These are phyloP conservation scores for Schizosaccharomyces cryophilus DNA, from an alignment of 805 yeast genomes.

Conservation along the genomic window DNA sequence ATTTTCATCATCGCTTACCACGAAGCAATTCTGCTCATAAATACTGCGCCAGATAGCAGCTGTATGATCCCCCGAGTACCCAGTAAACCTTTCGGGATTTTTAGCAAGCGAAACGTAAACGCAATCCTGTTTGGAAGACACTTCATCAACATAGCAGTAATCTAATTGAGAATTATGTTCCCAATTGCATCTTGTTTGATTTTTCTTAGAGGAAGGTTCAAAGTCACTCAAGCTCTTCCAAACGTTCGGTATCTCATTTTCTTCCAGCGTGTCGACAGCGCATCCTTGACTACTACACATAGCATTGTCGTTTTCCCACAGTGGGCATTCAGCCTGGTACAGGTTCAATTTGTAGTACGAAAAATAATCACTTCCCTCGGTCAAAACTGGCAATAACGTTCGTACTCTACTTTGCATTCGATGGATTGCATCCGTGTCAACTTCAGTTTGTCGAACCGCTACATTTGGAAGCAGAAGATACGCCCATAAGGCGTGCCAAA, in stretches of 20 bases:
- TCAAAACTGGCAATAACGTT: neutral
- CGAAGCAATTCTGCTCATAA: conserved; percentile 75
- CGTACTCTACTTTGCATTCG: neutral
- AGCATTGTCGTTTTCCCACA: conserved; percentile 42
- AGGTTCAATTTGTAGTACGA: conserved; percentile 66
- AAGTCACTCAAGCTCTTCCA: conserved; percentile 20
- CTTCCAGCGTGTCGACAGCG: conserved; percentile 67
- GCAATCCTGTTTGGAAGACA: conserved; percentile 18
- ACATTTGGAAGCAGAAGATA: neutral
- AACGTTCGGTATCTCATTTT: conserved; percentile 41
- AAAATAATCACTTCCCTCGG: conserved; percentile 34
- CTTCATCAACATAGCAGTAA: conserved; percentile 15
- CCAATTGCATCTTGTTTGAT: neutral
- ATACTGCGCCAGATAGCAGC: conserved; percentile 82
- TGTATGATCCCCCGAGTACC: conserved; percentile 82
- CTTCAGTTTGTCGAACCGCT: neutral
- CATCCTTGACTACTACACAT: conserved; percentile 77
- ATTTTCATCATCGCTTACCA: conserved; percentile 9
- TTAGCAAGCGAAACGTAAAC: conserved; percentile 67
- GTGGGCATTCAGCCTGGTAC: conserved; percentile 48
- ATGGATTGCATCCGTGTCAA: neutral
- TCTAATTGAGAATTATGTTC: neutral
- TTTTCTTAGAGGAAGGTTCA: neutral
- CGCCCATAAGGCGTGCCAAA: neutral
- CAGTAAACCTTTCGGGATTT: conserved; percentile 91